Evolutionary conservation across 495 filamentous ascomycete genomes (phyloP).

Genomic region (Xylaria scruposa): DNA sequence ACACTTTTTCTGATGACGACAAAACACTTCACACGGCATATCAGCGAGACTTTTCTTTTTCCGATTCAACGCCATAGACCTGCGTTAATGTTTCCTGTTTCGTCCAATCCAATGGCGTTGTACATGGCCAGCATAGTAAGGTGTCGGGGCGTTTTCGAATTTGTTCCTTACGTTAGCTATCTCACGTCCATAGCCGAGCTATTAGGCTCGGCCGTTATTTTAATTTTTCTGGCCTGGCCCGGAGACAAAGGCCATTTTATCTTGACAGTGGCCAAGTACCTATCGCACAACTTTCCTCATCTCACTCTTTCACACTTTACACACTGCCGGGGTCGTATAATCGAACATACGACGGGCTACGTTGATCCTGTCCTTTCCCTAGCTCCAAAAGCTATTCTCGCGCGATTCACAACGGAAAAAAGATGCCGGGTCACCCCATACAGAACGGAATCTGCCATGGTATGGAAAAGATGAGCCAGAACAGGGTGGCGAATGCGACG

Average conservation of each 20-base stretch:
- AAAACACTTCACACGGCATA: conserved; percentile 38
- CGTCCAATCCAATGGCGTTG: conserved; percentile 42
- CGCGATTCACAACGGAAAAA: not conserved
- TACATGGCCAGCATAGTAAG: conserved; percentile 56
- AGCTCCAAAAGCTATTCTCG: not conserved
- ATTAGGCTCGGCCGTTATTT: conserved; percentile 34
- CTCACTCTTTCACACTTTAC: not conserved
- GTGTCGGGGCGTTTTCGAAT: conserved; percentile 59
- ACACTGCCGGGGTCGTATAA: not conserved
- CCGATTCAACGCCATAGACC: conserved; percentile 39
- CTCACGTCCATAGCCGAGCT: conserved; percentile 33
- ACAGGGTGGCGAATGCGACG: conserved; percentile 24
- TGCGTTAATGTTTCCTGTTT: conserved; percentile 51
- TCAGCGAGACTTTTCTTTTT: conserved; percentile 44
- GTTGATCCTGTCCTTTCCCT: not conserved
- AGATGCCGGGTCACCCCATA: not conserved
- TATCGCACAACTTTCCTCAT: not conserved
- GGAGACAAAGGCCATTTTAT: not conserved
- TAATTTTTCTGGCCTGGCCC: conserved; percentile 30
- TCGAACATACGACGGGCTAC: not conserved
- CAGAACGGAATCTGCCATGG: not conserved
- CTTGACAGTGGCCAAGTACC: not conserved
- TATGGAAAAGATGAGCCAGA: conserved; percentile 17
- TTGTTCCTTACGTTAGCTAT: conserved; percentile 37
- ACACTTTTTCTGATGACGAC: conserved; percentile 87